These are phyloP conservation scores for Pseudozyma tsukubaensis DNA, from an alignment of 1,284 basidiomycete species.

Conservation along the genomic window DNA sequence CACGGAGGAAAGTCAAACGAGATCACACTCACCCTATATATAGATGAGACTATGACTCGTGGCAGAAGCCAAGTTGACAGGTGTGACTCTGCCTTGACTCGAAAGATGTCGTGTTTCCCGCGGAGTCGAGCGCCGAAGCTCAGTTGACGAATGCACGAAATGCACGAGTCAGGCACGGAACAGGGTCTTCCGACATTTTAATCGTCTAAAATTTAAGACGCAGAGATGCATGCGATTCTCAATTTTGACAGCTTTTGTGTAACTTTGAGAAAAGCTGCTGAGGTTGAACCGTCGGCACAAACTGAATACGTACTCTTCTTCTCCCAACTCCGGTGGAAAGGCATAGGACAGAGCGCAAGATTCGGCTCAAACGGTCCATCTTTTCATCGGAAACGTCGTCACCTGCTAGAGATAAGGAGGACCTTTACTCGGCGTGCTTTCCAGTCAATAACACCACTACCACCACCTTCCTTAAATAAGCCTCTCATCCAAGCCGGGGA, in stretches of 20 bases:
- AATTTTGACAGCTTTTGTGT: slow-evolving; percentile 4
- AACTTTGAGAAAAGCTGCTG: too few species aligned
- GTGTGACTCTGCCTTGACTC: slow-evolving; percentile 7
- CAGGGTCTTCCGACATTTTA: slow-evolving; percentile 10
- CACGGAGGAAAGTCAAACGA: neutral
- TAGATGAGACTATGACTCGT: slow-evolving; percentile 16
- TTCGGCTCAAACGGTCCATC: too few species aligned
- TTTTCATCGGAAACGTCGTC: too few species aligned
- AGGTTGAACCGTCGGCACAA: slow-evolving; percentile 4
- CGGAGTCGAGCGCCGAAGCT: slow-evolving; percentile 16
- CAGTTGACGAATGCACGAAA: neutral
- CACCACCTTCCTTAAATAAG: too few species aligned
- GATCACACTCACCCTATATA: neutral
- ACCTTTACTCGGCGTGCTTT: too few species aligned
- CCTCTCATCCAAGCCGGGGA: too few species aligned
- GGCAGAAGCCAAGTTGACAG: neutral
- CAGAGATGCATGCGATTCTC: too few species aligned
- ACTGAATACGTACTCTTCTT: too few species aligned
- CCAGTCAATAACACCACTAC: too few species aligned
- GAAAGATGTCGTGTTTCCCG: slow-evolving; percentile 1
- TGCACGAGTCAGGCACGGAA: slow-evolving; percentile 25
- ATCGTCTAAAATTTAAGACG: neutral
- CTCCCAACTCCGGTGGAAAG: too few species aligned
- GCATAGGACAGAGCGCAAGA: neutral
- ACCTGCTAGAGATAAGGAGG: too few species aligned